Evolutionary conservation across 352 stramenopile genomes (phyloP), one percentile per base, ranked within the genome.

Genomic region (Phytophthora cryptogea): DNA sequence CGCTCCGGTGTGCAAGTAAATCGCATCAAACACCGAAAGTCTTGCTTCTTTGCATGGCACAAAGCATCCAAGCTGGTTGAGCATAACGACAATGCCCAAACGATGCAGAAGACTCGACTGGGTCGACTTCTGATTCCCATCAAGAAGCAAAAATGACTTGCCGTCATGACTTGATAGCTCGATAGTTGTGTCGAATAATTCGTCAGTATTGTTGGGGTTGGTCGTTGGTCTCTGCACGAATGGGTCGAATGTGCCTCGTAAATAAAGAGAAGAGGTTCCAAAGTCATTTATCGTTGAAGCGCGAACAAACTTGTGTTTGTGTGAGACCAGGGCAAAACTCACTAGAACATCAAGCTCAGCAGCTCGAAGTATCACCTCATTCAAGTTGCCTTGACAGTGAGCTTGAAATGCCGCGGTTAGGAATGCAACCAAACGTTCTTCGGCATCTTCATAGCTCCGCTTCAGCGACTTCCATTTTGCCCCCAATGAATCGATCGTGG

Each of bases 31-130:
- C 0, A 88, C 35, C 0, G 72, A 58, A 1, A 90, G 55, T 5
- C 36, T 48, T 1, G 78, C 78, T 6, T 62, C 10, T 36, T 53
- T 23, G 33, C 78, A 86, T 3, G 80, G 74, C 4, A 88, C 80
- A 36, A 88, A 90, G 28, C 80, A 86, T 0, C 78, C 80, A 20
- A 88, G 66, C 43, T 90, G 80, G 55, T 83, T 82, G 3, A 90
- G 64, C 9, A 78, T 37, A 8, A 71, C 66, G 6, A 72, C 65
- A 6, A 70, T 35, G 0, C 73, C 74, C 33, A 80, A 36, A 9
- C 65, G 30, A 6, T 74, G 44, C 4, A 78, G 46, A 13, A 68
- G 16, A 31, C 9, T 49, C 7, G 31, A 28, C 9, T 52, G 40
- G 0, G 11, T 27, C 32, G 51, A 36, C 23, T 54, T 42, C 4